These are phyloP conservation scores for Silene noctiflora DNA, from an alignment of 179 eudicot species.

Conservation along the genomic window DNA sequence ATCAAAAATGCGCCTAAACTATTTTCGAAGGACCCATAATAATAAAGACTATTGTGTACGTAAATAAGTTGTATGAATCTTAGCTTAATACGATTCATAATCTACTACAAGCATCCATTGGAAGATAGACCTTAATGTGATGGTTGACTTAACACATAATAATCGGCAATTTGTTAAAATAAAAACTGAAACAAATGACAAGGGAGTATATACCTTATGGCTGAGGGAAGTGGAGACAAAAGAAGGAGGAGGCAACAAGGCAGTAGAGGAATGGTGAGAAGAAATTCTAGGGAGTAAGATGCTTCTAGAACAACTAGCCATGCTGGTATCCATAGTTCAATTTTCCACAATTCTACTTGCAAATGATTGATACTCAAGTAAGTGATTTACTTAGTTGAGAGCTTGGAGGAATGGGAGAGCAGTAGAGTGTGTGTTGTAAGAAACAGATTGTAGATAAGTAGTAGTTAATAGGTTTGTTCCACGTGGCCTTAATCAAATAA, in stretches of 20 bases:
- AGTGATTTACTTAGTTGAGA: not conserved
- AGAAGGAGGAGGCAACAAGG: constrained; percentile 47
- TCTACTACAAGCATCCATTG: too few species aligned
- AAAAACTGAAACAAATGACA: not conserved
- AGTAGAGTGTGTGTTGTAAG: constrained; percentile 7
- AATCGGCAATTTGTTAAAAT: not conserved
- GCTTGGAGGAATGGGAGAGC: constrained; percentile 2
- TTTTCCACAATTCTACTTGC: not conserved
- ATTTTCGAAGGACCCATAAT: too few species aligned
- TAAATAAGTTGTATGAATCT: too few species aligned
- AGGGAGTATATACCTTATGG: constrained; percentile 52
- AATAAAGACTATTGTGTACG: too few species aligned
- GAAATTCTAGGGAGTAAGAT: constrained; percentile 56
- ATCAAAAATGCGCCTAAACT: too few species aligned
- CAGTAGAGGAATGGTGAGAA: constrained; percentile 62
- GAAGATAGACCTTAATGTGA: too few species aligned
- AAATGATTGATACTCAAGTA: not conserved
- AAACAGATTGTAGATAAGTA: constrained; percentile 54
- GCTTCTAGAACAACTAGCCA: constrained; percentile 69
- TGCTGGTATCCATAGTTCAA: constrained; percentile 60
- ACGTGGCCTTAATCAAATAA: constrained; percentile 41
- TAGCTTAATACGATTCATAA: too few species aligned
- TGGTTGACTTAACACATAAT: too few species aligned
- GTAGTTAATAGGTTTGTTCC: constrained; percentile 46
- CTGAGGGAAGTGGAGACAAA: constrained; percentile 44